Evolutionary conservation across 2,329 filamentous ascomycete genomes (phyloP).

Genomic region (Diaporthe capsici): DNA sequence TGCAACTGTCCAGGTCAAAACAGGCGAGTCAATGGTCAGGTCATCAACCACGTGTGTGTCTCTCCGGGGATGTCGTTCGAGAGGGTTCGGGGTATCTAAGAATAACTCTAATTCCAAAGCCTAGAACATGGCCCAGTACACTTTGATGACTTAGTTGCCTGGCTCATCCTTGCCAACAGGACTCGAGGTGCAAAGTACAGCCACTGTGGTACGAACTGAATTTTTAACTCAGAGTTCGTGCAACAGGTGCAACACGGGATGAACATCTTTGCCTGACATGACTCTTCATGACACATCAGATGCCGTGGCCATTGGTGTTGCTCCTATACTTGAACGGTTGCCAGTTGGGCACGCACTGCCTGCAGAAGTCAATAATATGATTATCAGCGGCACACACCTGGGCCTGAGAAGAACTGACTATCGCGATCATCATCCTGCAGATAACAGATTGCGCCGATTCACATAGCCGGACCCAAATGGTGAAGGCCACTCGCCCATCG

Average conservation of each 20-base stretch:
- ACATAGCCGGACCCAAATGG: not conserved
- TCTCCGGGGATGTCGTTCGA: not conserved
- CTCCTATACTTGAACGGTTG: not conserved
- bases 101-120: not conserved
- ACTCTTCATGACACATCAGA: not conserved
- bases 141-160: not conserved
- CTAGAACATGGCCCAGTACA: not conserved
- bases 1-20: not conserved
- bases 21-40: not conserved
- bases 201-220: not conserved
- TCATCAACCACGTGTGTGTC: not conserved
- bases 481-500: not conserved
- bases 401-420: not conserved
- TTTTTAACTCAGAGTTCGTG: conserved; percentile 3
- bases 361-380: not conserved
- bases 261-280: not conserved
- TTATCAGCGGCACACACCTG: not conserved
- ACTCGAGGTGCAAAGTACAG: not conserved
- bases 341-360: not conserved
- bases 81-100: no score
- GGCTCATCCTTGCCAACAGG: not conserved
- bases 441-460: not conserved
- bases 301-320: not conserved
- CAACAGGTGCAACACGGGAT: not conserved
- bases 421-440: not conserved